These are phyloP conservation scores for Candida ascalaphidarum DNA, from an alignment of 805 yeast species.

Conservation along the genomic window DNA sequence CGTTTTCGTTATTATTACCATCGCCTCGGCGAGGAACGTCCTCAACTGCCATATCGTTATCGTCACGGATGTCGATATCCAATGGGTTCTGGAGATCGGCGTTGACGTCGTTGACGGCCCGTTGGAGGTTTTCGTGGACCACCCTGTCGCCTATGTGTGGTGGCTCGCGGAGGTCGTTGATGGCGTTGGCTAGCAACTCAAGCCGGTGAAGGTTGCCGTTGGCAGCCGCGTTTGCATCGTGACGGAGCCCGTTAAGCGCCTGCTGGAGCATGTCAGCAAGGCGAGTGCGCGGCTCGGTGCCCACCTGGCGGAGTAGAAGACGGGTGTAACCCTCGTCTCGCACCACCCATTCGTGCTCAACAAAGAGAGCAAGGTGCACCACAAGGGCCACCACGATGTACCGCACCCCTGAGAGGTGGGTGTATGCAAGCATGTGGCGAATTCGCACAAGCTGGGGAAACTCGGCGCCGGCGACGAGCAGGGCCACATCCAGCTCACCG, in stretches of 20 bases:
- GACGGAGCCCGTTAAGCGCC: slow-evolving; percentile 15
- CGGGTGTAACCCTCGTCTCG: slow-evolving; percentile 61
- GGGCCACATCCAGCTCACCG: slow-evolving; percentile 24
- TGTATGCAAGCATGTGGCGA: slow-evolving; percentile 17
- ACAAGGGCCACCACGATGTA: slow-evolving; percentile 33
- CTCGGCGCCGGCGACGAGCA: slow-evolving; percentile 10
- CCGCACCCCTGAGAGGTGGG: slow-evolving; percentile 28
- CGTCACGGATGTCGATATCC: too few relatives aligned
- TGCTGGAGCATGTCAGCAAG: slow-evolving; percentile 29
- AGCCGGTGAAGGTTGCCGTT: slow-evolving; percentile 14
- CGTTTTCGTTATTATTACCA: background rate
- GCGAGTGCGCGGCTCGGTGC: slow-evolving; percentile 41
- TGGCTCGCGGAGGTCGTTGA: slow-evolving; percentile 15
- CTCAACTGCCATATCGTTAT: too few relatives aligned
- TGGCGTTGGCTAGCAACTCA: slow-evolving; percentile 18
- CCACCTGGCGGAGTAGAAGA: slow-evolving; percentile 50
- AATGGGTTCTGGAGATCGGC: too few relatives aligned
- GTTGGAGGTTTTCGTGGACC: too few relatives aligned
- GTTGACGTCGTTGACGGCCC: too few relatives aligned
- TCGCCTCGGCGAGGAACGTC: background rate
- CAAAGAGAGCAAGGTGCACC: slow-evolving; percentile 38
- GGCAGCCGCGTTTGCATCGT: slow-evolving; percentile 14
- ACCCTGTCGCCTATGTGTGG: too few relatives aligned
- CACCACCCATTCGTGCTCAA: slow-evolving; percentile 64
- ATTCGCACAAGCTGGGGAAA: too few relatives aligned